Percentiles rank a stretch among this genome's conserved stretches.
Evolutionary conservation across 768 basidiomycete species (phyloP).

Genomic region (Collybiopsis confluens): DNA sequence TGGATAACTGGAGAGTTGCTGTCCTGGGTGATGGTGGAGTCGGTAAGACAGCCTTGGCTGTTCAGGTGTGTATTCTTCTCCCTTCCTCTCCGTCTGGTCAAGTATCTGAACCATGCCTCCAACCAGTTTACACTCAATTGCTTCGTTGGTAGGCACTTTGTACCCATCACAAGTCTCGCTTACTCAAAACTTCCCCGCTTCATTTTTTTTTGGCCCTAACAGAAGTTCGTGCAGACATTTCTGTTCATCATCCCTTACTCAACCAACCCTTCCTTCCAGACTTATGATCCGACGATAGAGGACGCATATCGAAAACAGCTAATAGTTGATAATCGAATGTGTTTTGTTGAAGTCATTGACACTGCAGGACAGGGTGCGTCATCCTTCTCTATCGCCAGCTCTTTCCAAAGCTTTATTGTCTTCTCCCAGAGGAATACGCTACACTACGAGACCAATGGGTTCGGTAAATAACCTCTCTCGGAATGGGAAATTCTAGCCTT

Average conservation of each 20-base stretch:
- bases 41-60: slow-evolving; percentile 93
- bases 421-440: slow-evolving; percentile 83
- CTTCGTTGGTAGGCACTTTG: slow-evolving; percentile 75
- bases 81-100: not conserved
- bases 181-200: slow-evolving; percentile 9
- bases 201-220: slow-evolving; percentile 14
- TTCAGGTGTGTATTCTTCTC: slow-evolving; percentile 61
- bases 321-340: slow-evolving; percentile 92
- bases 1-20: slow-evolving; percentile 95
- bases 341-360: slow-evolving; percentile 95
- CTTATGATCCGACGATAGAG: slow-evolving; percentile 98
- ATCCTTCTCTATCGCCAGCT: slow-evolving; percentile 10
- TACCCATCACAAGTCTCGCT: slow-evolving; percentile 10
- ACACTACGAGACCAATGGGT: slow-evolving; percentile 98
- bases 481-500: not conserved
- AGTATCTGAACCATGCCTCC: not conserved
- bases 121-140: slow-evolving; percentile 89
- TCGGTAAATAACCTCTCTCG: slow-evolving; percentile 52
- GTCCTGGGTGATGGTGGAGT: slow-evolving; percentile 97
- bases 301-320: slow-evolving; percentile 96
- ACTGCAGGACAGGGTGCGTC: slow-evolving; percentile 92
- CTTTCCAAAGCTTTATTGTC: slow-evolving; percentile 4
- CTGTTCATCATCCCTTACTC: slow-evolving; percentile 10
- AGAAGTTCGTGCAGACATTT: slow-evolving; percentile 46
- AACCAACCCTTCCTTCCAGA: slow-evolving; percentile 42